Evolutionary conservation across 1,284 basidiomycete species (phyloP).

Genomic region (Heterobasidion annosum): DNA sequence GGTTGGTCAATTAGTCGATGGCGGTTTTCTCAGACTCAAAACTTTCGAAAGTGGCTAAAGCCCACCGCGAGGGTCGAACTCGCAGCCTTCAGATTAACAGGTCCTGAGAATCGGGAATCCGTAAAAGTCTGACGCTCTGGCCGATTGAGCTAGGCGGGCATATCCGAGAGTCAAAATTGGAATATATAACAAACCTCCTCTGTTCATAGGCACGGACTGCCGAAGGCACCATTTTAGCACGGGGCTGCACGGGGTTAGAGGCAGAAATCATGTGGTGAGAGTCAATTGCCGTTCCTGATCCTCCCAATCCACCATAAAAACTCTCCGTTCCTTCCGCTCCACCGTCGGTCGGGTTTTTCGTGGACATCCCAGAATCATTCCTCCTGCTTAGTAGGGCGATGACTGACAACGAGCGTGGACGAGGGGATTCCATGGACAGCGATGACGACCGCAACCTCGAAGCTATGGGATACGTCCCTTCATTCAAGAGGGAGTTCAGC

Average conservation of each 20-base stretch:
- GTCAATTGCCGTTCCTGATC: not conserved
- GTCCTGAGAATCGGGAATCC: not conserved
- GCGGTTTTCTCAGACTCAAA: not conserved
- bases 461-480: constrained; percentile 66
- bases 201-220: not conserved
- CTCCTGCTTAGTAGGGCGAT: not conserved
- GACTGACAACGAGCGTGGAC: constrained; percentile 1
- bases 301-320: not conserved
- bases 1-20: not conserved
- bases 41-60: constrained; percentile 20
- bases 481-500: constrained; percentile 76
- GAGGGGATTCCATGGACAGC: constrained; percentile 3
- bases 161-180: not conserved
- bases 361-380: not conserved
- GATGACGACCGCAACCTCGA: constrained; percentile 62
- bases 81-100: constrained; percentile 71
- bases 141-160: constrained; percentile 81
- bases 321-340: not conserved
- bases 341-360: not conserved
- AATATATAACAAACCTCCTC: not conserved
- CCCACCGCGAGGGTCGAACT: constrained; percentile 90
- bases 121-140: constrained; percentile 75
- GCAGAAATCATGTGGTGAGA: not conserved
- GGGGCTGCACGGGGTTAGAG: not conserved
- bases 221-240: not conserved